A percentile compares a stretch with the other conserved stretches of the same genome.
phyloP scores from a whole-genome alignment of 805 yeast species.

The Saccharomycopsis olivae region DNA sequence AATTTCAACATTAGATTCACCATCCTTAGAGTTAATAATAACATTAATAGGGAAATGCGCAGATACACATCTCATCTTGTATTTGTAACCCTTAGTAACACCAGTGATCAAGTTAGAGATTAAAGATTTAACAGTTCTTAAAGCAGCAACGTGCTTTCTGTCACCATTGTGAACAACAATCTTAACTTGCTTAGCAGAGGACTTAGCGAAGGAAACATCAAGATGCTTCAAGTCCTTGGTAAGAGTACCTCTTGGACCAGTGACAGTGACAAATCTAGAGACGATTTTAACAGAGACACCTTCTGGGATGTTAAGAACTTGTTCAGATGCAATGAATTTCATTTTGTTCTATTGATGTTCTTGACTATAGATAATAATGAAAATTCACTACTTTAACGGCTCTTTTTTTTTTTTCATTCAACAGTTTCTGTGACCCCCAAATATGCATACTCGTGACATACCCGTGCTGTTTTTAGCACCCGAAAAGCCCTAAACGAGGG shows the following conservation, averaged over 20 bases:
- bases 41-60: conserved; percentile 99
- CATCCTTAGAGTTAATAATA: conserved; percentile 75
- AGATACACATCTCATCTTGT: conserved; percentile 99
- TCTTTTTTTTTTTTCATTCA: no score
- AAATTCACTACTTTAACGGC: not conserved
- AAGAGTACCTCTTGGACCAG: conserved; percentile 97
- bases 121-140: conserved; percentile 96
- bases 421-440: not conserved
- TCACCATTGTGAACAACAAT: conserved; percentile 96
- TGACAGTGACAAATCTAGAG: conserved; percentile 81
- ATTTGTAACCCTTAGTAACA: conserved; percentile 98
- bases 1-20: conserved; percentile 73
- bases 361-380: not conserved
- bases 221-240: conserved; percentile 88
- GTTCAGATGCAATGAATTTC: conserved; percentile 87
- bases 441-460: no score
- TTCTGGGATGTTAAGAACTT: conserved; percentile 77
- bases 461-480: no score
- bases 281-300: conserved; percentile 87
- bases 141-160: conserved; percentile 99
- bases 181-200: conserved; percentile 62
- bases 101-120: conserved; percentile 92
- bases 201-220: conserved; percentile 84
- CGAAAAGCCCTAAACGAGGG: no score
- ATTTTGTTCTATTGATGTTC: conserved; percentile 25